Base-by-base conservation (phyloP, 2,329 filamentous ascomycete species). In the Diaporthe citrichinensis region DNA sequence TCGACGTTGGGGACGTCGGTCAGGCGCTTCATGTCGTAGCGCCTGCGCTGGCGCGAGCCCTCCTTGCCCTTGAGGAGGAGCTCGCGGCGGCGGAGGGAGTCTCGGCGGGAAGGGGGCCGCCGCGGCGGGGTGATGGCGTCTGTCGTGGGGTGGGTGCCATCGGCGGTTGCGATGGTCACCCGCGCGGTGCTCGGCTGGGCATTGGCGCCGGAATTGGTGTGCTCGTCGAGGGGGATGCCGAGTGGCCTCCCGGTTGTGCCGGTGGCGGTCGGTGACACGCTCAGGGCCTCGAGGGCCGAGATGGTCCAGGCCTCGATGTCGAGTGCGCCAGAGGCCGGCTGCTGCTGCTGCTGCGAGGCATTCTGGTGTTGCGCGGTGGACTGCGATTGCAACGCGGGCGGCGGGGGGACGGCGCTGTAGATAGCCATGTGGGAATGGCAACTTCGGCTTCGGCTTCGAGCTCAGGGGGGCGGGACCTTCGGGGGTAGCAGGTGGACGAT, bases 1-100 rank as follows among this genome's bases (percentile, higher is more conserved):
- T 96, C 91, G 25, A 90, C 94, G 84, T 97, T 93, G 25, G 97
- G 97, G 76, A 98, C 97, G 84, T 92, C 91, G 74, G 98, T 86
- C 77, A 98, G 91, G 78, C 92, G 95, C 85, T 98, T 94, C 84
- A 98, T 99, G 87, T 99, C 97, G 95, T 96, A 98, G 74, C 96
- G 90, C 80, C 96, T 93, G 68, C 96, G 90, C 80, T 96, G 92
- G 49, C 96, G 91, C 80, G 92, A 96, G 46, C 96, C 96, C 84
- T 98, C 95, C 79, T 97, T 98, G 74, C 96, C 96, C 86, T 95
- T 97, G 44, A 97, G 87, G 71, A 98, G 82, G 3, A 92, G 91
- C 78, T 98, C 95, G 25, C 96, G 92, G 71, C 90, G 86, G 73
- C 85, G 85, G 83, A 88, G 83, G 79, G 88, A 90, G 77, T 92